Evolutionary conservation across 1,139 yeast species (phyloP), one percentile per base, ranked within the genome.

Genomic region (Suhomyces bolitotheri): DNA sequence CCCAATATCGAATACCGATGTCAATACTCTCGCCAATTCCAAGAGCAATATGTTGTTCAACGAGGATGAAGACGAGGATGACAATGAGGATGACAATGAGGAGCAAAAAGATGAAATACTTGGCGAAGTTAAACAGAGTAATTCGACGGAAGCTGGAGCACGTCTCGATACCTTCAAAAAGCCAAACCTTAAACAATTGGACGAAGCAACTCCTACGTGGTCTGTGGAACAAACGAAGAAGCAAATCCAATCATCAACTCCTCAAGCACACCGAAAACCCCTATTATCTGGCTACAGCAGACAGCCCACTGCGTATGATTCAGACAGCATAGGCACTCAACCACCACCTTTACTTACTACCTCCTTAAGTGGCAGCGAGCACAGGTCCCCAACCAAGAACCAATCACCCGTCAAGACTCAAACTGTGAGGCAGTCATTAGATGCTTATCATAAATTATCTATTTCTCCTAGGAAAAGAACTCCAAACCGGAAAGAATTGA

Each of bases 121-220:
- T 12, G 29, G 14, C 10, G 19, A 7, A 3, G 16, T 17, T 4
- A 22, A 15, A 10, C 27, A 23, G 15, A 29, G 26, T 11, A 9
- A 19, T 24, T 19, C 11, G 16, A 20, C 36, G 13, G 28, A 30
- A 5, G 16, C 25, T 3, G 27, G 22, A 15, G 22, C 25, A 8
- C 17, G 13, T 7, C 6, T 16, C 7, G 34, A 27, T 11, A 29
- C 29, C 33, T 56, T 56, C 41, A 56, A 51, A 30, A 55, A 48
- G 36, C 64, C 66, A 1, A 22, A 43, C 7, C 45, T 54, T 12
- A 53, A 50, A 31, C 33, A 42, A n/a, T 37, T 53, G 4, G 68
- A 59, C 17, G 71, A 64, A 38, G 52, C 51, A 21, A 66, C 71
- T 0, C 66, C 70, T 8, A 62, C 71, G 0, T 66, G 71, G 72